Conservation (phyloP, 768 basidiomycete species). For the Nevesoporus exiguus region DNA sequence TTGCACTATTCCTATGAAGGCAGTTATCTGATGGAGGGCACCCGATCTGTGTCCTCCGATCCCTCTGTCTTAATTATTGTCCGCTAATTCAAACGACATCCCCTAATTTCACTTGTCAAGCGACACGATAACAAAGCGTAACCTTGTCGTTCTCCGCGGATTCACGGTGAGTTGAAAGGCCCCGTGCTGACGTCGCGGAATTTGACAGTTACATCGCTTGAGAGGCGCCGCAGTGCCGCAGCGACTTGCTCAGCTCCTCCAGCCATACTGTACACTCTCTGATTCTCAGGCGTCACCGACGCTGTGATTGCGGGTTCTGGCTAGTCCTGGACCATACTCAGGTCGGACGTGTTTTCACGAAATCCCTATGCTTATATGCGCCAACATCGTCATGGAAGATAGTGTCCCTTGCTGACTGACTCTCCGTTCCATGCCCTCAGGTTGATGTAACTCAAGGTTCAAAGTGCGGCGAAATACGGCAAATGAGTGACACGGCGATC, state of each 20-base stretch:
- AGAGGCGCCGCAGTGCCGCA: background rate
- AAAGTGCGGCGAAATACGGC: slow-evolving; percentile 11
- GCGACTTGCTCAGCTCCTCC: background rate
- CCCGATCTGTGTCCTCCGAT: slow-evolving; percentile 23
- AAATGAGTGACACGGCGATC: slow-evolving; percentile 22
- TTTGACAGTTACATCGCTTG: slow-evolving; percentile 3
- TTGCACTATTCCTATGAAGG: slow-evolving; percentile 14
- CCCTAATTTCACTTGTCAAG: slow-evolving; percentile 5
- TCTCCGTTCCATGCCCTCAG: slow-evolving; percentile 1
- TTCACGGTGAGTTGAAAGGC: slow-evolving; percentile 22
- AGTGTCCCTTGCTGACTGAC: background rate
- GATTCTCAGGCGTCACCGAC: background rate
- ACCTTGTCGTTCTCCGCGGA: slow-evolving; percentile 24
- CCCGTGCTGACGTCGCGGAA: slow-evolving; percentile 13
- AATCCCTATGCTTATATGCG: background rate
- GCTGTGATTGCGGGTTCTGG: background rate
- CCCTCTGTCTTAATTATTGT: background rate
- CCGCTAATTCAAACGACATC: background rate
- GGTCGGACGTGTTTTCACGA: background rate
- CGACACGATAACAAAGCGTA: slow-evolving; percentile 4
- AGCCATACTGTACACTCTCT: background rate
- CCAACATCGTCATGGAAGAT: background rate
- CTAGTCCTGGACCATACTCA: slow-evolving; percentile 3
- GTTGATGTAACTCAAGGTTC: slow-evolving; percentile 15
- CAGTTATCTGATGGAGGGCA: slow-evolving; percentile 14